Evolutionary conservation across 257 asterid genomes (phyloP).

Genomic region (Apocynum venetum): DNA sequence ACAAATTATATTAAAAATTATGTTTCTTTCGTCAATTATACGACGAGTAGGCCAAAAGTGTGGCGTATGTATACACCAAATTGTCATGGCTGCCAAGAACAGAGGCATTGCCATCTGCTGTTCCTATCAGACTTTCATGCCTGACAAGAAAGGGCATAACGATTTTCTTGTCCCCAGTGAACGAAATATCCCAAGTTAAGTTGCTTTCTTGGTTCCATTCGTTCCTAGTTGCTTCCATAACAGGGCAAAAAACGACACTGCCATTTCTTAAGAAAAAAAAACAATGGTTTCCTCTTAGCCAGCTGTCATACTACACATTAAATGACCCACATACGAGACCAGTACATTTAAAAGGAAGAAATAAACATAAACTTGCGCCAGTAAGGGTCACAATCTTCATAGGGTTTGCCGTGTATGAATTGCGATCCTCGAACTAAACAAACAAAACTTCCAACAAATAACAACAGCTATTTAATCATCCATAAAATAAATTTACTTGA

Average conservation of each 20-base stretch:
- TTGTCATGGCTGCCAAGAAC: background rate
- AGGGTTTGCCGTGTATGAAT: background rate
- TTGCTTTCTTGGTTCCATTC: background rate
- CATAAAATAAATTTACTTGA: background rate
- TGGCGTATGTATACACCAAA: background rate
- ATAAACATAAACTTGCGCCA: background rate
- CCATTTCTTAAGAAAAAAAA: background rate
- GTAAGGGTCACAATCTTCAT: background rate
- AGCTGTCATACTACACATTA: background rate
- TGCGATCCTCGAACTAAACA: no score
- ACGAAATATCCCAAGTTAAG: slow-evolving; percentile 7
- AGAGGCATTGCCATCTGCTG: background rate
- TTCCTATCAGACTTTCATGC: background rate
- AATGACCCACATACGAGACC: background rate
- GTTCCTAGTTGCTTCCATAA: background rate
- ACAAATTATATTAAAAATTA: no score
- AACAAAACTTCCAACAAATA: background rate
- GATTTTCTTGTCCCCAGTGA: background rate
- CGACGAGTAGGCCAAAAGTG: no score
- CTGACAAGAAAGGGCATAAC: background rate
- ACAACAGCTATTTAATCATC: no score
- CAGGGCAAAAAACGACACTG: slow-evolving; percentile 3
- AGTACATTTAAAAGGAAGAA: background rate
- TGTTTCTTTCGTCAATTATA: no score
- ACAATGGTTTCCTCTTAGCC: background rate